phyloP scores from a whole-genome alignment of 2,329 filamentous ascomycete genomes.

The Hawksworthiomyces lignivorus region DNA sequence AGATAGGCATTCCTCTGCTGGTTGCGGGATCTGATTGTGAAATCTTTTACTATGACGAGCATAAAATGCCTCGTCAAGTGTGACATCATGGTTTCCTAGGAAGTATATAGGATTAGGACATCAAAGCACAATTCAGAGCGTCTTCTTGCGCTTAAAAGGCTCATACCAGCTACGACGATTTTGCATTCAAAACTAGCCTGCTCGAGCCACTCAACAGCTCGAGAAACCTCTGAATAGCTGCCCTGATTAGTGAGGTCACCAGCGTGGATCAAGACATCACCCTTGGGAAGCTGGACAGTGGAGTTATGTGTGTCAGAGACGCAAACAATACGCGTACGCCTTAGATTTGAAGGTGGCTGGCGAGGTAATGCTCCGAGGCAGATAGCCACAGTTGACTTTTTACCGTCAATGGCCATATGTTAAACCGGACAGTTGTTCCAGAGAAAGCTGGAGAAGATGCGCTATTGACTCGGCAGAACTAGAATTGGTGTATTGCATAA shows the following conservation, averaged over 20 bases:
- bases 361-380: too few relatives aligned
- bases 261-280: constrained; percentile 69
- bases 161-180: constrained; percentile 58
- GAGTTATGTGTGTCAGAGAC: constrained; percentile 71
- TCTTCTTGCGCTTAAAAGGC: too few relatives aligned
- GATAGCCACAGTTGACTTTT: too few relatives aligned
- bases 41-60: constrained; percentile 42
- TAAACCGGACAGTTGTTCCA: too few relatives aligned
- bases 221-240: constrained; percentile 37
- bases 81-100: constrained; percentile 67
- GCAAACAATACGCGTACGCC: constrained; percentile 61
- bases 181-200: constrained; percentile 61
- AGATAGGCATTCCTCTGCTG: constrained; percentile 42
- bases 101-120: neutral
- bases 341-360: too few relatives aligned
- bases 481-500: too few relatives aligned
- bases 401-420: too few relatives aligned
- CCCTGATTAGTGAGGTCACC: constrained; percentile 72
- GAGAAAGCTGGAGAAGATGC: too few relatives aligned
- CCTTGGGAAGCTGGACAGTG: constrained; percentile 56
- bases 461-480: too few relatives aligned
- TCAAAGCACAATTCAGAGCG: too few relatives aligned
- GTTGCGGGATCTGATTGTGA: constrained; percentile 49
- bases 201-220: constrained; percentile 56
- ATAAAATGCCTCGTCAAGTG: constrained; percentile 59